Percentiles rank a stretch among this genome's conserved stretches.
phyloP scores from a whole-genome alignment of 2,329 filamentous ascomycete species.

The Lasiodiplodia sp. region DNA sequence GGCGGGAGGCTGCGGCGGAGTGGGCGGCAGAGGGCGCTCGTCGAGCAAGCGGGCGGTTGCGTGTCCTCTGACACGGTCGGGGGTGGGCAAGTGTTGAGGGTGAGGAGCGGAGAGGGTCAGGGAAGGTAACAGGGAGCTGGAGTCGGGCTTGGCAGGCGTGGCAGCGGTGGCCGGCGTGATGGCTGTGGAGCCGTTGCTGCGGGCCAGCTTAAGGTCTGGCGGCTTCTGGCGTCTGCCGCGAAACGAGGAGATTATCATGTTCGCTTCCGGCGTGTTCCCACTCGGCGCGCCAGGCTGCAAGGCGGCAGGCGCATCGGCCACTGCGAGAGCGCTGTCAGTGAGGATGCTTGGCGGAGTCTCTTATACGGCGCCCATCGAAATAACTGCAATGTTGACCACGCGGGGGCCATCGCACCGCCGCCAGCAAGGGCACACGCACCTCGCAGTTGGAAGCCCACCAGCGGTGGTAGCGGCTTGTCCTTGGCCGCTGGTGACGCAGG shows the following conservation, averaged over 20 bases:
- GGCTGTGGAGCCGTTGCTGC: slow-evolving; percentile 50
- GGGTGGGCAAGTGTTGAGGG: slow-evolving; percentile 25
- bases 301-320: slow-evolving; percentile 20
- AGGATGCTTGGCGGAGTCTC: background rate
- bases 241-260: slow-evolving; percentile 41
- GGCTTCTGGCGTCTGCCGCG: slow-evolving; percentile 42
- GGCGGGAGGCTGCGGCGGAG: slow-evolving; percentile 44
- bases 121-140: slow-evolving; percentile 30
- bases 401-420: slow-evolving; percentile 14
- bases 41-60: slow-evolving; percentile 28
- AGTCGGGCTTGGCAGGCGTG: slow-evolving; percentile 36
- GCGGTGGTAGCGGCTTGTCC: slow-evolving; percentile 24
- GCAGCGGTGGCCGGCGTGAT: slow-evolving; percentile 37
- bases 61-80: slow-evolving; percentile 19
- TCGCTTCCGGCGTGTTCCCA: slow-evolving; percentile 31
- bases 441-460: slow-evolving; percentile 26
- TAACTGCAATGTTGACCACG: slow-evolving; percentile 13
- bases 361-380: slow-evolving; percentile 20
- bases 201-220: slow-evolving; percentile 42
- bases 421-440: slow-evolving; percentile 26
- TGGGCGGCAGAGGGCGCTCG: slow-evolving; percentile 37
- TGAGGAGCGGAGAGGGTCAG: slow-evolving; percentile 30
- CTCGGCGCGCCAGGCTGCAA: background rate
- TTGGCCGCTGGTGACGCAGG: slow-evolving; percentile 11
- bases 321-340: slow-evolving; percentile 25